A percentile compares a stretch with the other conserved stretches of the same genome.
Evolutionary conservation across 306 rosid species (phyloP).

Genomic region (Inga laurina): DNA sequence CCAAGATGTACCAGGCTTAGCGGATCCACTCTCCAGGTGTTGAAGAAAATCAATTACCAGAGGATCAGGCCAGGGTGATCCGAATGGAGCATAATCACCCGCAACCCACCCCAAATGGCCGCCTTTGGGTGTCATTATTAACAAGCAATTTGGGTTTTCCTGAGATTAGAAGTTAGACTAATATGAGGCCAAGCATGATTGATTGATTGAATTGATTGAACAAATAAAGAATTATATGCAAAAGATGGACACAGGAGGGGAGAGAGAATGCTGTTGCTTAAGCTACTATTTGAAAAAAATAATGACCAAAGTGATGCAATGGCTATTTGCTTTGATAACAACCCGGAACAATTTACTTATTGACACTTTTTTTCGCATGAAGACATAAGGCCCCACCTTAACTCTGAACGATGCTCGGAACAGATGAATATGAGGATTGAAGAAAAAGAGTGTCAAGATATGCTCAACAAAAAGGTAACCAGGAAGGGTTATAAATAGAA

Average conservation of each 20-base stretch:
- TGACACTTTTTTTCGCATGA: neutral
- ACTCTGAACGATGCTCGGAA: neutral
- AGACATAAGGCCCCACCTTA: neutral
- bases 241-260: neutral
- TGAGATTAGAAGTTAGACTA: slow-evolving; percentile 36
- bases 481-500: neutral
- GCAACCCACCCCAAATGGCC: slow-evolving; percentile 99
- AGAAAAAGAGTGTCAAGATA: neutral
- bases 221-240: neutral
- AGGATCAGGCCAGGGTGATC: slow-evolving; percentile 92
- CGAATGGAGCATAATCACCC: slow-evolving; percentile 75
- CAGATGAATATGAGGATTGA: slow-evolving; percentile 5
- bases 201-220: neutral
- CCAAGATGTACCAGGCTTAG: slow-evolving; percentile 25
- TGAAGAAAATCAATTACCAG: slow-evolving; percentile 80
- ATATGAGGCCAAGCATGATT: neutral
- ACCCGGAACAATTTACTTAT: neutral
- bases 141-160: slow-evolving; percentile 86
- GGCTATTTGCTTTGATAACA: neutral
- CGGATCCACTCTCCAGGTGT: slow-evolving; percentile 55
- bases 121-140: slow-evolving; percentile 90
- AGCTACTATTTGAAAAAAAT: neutral
- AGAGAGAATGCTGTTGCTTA: neutral
- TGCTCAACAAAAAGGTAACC: neutral
- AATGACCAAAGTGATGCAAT: neutral